Evolutionary conservation across 2,329 filamentous ascomycete species (phyloP), one percentile per base, ranked within the genome.

Genomic region (Xenosphaeropsis pyriputrescens): DNA sequence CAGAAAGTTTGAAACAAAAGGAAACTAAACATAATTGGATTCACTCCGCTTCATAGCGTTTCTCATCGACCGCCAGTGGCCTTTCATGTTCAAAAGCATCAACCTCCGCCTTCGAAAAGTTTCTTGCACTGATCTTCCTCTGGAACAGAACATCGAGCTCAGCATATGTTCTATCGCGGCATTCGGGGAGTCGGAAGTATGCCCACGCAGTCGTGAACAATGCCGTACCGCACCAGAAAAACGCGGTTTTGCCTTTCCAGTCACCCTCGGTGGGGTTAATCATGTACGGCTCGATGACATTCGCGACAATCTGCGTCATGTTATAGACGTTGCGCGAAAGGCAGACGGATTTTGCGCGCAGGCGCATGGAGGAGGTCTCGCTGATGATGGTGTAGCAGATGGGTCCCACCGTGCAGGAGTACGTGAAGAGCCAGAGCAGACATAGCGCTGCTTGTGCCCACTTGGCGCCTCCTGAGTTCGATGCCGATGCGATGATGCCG

Each of bases 151-250:
- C 34, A 44, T 49, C 47, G 32, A 48, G 26, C 32, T 48, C 46
- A 32, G 44, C 42, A 29, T 41, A 48, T 6, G 45, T 46, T 30
- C 60, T 53, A 4, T 57, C 59, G 12, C 56, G 57, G 1, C 62
- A 60, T 48, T 67, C 64, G 32, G 60, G 60, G 5, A 71, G 56
- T 14, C 63, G 65, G 47, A 67, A 68, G 41, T 58, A 68, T 0
- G 67, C 64, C 61, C 71, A 75, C 1, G 60, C 12, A 54, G 45
- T 40, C 45, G 59, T 43, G 1, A 56, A 17, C 12, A 60, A 46
- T 42, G 59, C 57, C 30, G 60, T 47, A 2, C 48, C 55, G 7
- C 53, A 58, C 52, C 55, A 65, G 34, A 65, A 55, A 37, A 64
- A 63, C 1, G 39, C 62, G 53, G 29, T 58, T 56, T 39, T 53